Conservation (phyloP, 345 rosid species). For the Camelina laxa region DNA sequence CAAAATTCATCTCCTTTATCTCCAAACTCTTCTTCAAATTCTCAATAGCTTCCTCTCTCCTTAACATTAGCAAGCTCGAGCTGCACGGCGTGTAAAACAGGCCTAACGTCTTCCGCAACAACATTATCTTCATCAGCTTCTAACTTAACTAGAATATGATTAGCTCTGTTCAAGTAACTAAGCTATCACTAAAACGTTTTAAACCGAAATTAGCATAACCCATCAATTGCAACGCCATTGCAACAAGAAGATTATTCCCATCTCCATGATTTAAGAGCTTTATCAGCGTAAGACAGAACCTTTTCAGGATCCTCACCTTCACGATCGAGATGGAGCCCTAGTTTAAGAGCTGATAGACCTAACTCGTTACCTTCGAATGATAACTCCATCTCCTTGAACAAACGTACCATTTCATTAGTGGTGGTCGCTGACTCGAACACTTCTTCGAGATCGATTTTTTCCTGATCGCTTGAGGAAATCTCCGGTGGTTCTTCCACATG, state of each 20-base stretch:
- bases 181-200: slow-evolving; percentile 77
- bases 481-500: slow-evolving; percentile 56
- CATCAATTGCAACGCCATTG: slow-evolving; percentile 79
- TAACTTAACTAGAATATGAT: slow-evolving; percentile 62
- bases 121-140: slow-evolving; percentile 56
- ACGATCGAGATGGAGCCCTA: slow-evolving; percentile 87
- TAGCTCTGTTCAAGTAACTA: slow-evolving; percentile 79
- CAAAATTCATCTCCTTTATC: slow-evolving; percentile 75
- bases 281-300: slow-evolving; percentile 62
- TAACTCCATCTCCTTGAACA: slow-evolving; percentile 81
- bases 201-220: slow-evolving; percentile 73
- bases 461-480: slow-evolving; percentile 57
- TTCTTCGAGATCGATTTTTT: slow-evolving; percentile 75
- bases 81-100: slow-evolving; percentile 75
- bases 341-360: slow-evolving; percentile 73
- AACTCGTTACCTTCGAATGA: slow-evolving; percentile 71
- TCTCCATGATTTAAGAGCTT: slow-evolving; percentile 63
- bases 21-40: slow-evolving; percentile 75
- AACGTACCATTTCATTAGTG: slow-evolving; percentile 70
- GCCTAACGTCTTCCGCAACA: slow-evolving; percentile 62
- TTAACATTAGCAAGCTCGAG: slow-evolving; percentile 83
- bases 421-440: slow-evolving; percentile 84
- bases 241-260: slow-evolving; percentile 56
- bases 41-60: slow-evolving; percentile 83
- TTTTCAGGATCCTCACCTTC: slow-evolving; percentile 82